A percentile compares a stretch with the other conserved stretches of the same genome.
These are phyloP conservation scores for Colletotrichum sublineola DNA, from an alignment of 2,329 filamentous ascomycete species.

Conservation along the genomic window DNA sequence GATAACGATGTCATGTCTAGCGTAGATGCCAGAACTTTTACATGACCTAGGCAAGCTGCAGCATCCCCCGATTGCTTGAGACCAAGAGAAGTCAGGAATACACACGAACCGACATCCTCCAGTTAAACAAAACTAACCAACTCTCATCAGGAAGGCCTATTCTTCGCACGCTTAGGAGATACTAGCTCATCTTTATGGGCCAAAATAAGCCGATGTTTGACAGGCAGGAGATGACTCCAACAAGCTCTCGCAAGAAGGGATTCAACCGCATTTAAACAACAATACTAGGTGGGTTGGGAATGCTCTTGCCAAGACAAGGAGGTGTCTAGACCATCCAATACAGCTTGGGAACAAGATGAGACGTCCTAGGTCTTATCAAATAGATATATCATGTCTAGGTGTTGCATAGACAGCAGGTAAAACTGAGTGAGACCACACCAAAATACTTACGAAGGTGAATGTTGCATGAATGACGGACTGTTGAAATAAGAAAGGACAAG, in stretches of 20 bases:
- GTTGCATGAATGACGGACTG: neutral
- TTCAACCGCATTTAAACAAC: neutral
- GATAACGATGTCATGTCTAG: too few relatives aligned
- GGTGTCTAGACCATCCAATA: neutral
- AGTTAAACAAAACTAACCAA: neutral
- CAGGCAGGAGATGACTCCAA: neutral
- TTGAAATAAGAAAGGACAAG: neutral
- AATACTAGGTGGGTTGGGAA: neutral
- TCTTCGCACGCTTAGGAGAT: neutral
- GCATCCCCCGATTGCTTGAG: neutral
- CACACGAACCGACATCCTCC: neutral
- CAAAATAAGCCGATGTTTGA: neutral
- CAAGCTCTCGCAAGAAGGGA: neutral
- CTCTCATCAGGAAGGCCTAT: neutral
- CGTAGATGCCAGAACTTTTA: neutral
- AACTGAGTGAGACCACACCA: neutral
- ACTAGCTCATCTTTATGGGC: neutral
- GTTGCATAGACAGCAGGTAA: neutral
- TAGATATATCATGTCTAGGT: neutral
- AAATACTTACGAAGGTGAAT: neutral
- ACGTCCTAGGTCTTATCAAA: neutral
- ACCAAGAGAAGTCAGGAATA: neutral
- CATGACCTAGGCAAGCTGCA: neutral
- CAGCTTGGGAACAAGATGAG: neutral
- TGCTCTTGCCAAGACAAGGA: neutral